phyloP scores from a whole-genome alignment of 495 filamentous ascomycete genomes.

The Hypoxylon lenormandii region DNA sequence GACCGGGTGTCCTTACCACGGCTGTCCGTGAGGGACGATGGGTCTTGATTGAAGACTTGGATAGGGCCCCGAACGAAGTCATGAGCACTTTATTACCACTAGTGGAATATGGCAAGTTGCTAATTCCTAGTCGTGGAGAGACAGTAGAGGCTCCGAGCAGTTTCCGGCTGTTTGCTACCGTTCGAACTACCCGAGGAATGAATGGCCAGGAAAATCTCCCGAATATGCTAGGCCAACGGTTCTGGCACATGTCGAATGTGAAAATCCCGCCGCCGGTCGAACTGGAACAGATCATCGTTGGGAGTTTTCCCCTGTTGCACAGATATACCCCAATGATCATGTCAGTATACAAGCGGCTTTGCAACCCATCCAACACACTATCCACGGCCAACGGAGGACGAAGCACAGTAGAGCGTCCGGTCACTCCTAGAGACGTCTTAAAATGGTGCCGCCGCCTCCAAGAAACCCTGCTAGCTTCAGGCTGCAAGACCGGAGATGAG shows the following conservation, averaged over 20 bases:
- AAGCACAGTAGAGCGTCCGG: conserved; percentile 66
- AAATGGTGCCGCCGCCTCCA: conserved; percentile 87
- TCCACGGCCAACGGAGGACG: conserved; percentile 67
- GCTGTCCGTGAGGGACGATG: conserved; percentile 93
- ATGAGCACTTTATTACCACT: conserved; percentile 90
- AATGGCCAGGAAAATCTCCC: conserved; percentile 74
- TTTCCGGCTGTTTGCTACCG: conserved; percentile 90
- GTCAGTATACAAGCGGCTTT: conserved; percentile 77
- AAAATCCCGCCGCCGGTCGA: conserved; percentile 75
- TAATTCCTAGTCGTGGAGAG: conserved; percentile 87
- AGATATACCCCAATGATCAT: conserved; percentile 77
- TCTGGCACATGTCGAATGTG: conserved; percentile 82
- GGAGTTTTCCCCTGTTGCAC: conserved; percentile 75
- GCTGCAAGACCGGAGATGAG: conserved; percentile 77
- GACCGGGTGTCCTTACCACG: conserved; percentile 91
- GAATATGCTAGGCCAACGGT: conserved; percentile 75
- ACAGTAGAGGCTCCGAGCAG: conserved; percentile 81
- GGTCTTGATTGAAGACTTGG: conserved; percentile 95
- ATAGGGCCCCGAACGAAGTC: conserved; percentile 94
- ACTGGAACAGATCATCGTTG: conserved; percentile 75
- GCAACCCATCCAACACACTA: conserved; percentile 63
- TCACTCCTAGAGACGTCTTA: conserved; percentile 83
- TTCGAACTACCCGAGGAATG: conserved; percentile 79
- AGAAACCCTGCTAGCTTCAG: conserved; percentile 66
- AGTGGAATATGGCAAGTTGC: conserved; percentile 85